Conservation (phyloP, 768 basidiomycete species). For the Calocybe indica region DNA sequence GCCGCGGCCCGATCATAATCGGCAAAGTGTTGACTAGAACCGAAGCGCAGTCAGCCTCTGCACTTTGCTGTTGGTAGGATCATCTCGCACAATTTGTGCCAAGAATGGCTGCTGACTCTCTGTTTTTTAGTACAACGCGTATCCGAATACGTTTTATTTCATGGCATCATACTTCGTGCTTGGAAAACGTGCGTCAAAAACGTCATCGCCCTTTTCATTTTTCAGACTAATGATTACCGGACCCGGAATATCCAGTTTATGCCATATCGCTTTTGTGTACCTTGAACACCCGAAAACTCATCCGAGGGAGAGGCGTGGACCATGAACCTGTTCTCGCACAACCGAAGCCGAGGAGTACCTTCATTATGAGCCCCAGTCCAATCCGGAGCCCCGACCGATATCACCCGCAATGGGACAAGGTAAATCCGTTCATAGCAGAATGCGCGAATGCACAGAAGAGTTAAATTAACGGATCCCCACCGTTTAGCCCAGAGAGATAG, state of each 20-base stretch:
- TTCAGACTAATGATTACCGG: not conserved
- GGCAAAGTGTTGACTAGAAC: too few relatives aligned
- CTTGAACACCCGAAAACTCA: constrained; percentile 48
- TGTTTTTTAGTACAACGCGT: constrained; percentile 40
- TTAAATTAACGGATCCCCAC: not conserved
- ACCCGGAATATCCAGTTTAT: constrained; percentile 23
- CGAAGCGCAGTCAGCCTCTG: constrained; percentile 36
- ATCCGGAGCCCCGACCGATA: not conserved
- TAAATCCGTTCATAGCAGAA: not conserved
- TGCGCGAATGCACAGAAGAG: too few relatives aligned
- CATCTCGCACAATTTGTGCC: too few relatives aligned
- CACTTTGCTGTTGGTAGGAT: constrained; percentile 29
- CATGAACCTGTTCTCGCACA: constrained; percentile 14
- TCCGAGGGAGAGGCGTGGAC: constrained; percentile 49
- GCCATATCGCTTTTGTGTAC: constrained; percentile 36
- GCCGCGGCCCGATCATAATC: too few relatives aligned
- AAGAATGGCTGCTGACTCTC: not conserved
- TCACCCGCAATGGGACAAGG: constrained; percentile 1
- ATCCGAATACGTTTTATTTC: constrained; percentile 48
- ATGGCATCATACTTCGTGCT: constrained; percentile 54
- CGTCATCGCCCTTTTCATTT: constrained; percentile 1
- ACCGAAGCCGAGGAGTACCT: constrained; percentile 1
- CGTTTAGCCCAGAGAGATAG: constrained; percentile 11
- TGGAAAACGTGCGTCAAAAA: constrained; percentile 38
- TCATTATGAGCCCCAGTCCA: not conserved